Conservation (phyloP, 2,329 filamentous ascomycete species). For the Periconia digitata region DNA sequence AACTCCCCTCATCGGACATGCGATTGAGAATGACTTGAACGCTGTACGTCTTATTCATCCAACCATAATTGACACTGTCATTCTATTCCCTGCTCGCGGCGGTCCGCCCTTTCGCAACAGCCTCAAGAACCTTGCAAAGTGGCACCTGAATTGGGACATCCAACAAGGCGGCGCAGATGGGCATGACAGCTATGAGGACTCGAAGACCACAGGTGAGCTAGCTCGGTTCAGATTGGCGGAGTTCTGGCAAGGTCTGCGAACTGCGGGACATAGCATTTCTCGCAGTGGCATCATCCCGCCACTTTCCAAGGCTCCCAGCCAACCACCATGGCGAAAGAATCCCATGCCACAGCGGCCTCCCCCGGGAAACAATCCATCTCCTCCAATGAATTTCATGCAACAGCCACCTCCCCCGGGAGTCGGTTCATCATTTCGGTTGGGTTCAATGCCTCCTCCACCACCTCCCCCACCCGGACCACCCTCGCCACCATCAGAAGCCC, state of each 20-base stretch:
- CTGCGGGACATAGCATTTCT: conserved; percentile 63
- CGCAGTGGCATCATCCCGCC: conserved; percentile 35
- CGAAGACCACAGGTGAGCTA: conserved; percentile 83
- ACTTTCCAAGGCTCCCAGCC: conserved; percentile 22
- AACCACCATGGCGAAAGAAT: no score
- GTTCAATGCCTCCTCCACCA: no score
- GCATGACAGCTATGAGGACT: conserved; percentile 92
- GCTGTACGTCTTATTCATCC: conserved; percentile 81
- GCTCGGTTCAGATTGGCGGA: conserved; percentile 71
- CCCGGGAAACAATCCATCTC: conserved; percentile 6
- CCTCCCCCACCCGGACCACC: no score
- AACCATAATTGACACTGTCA: conserved; percentile 78
- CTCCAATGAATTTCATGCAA: conserved; percentile 14
- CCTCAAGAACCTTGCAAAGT: conserved; percentile 72
- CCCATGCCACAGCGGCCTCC: conserved; percentile 5
- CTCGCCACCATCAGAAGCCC: conserved; percentile 9
- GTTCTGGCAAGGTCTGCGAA: conserved; percentile 68
- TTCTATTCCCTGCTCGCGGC: conserved; percentile 76
- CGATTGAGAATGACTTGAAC: conserved; percentile 94
- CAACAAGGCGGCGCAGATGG: conserved; percentile 70
- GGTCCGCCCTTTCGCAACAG: conserved; percentile 78
- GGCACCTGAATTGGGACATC: conserved; percentile 73
- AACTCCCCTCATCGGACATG: conserved; percentile 88
- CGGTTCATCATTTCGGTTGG: no score
- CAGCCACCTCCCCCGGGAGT: no score